phyloP scores from a whole-genome alignment of 1,139 yeast genomes.

The Torulaspora pretoriensis region DNA sequence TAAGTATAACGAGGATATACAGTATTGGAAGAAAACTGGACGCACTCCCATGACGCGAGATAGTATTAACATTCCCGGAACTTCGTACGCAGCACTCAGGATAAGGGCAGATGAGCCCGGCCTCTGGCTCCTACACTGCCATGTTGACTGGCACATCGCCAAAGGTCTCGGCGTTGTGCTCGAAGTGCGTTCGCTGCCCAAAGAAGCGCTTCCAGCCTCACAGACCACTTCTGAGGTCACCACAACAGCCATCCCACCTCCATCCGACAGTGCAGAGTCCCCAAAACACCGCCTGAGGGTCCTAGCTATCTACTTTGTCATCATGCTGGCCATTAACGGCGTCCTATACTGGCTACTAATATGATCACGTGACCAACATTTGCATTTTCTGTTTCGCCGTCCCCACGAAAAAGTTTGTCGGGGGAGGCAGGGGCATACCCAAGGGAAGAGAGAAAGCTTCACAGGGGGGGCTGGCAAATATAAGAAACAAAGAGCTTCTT shows the following conservation, averaged over 20 bases:
- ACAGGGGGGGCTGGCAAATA: slow-evolving; percentile 4
- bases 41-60: slow-evolving; percentile 57
- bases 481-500: background rate
- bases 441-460: slow-evolving; percentile 6
- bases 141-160: slow-evolving; percentile 75
- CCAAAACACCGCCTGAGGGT: slow-evolving; percentile 10
- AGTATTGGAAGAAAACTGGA: slow-evolving; percentile 20
- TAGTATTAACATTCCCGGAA: slow-evolving; percentile 56
- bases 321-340: slow-evolving; percentile 17
- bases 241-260: background rate
- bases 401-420: slow-evolving; percentile 12
- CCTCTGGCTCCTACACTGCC: slow-evolving; percentile 79
- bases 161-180: slow-evolving; percentile 59
- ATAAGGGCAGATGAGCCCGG: slow-evolving; percentile 71
- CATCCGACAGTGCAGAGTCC: background rate
- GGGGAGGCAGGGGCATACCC: slow-evolving; percentile 11
- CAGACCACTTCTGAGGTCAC: background rate
- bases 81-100: slow-evolving; percentile 55
- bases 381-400: background rate
- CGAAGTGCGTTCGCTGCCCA: slow-evolving; percentile 2
- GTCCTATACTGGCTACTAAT: slow-evolving; percentile 13
- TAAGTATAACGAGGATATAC: slow-evolving; percentile 23
- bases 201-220: background rate
- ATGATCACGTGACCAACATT: background rate
- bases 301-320: slow-evolving; percentile 14